A percentile compares a stretch with the other conserved stretches of the same genome.
These are phyloP conservation scores for Termitomyces sp. DNA, from an alignment of 768 basidiomycete genomes.

Conservation along the genomic window DNA sequence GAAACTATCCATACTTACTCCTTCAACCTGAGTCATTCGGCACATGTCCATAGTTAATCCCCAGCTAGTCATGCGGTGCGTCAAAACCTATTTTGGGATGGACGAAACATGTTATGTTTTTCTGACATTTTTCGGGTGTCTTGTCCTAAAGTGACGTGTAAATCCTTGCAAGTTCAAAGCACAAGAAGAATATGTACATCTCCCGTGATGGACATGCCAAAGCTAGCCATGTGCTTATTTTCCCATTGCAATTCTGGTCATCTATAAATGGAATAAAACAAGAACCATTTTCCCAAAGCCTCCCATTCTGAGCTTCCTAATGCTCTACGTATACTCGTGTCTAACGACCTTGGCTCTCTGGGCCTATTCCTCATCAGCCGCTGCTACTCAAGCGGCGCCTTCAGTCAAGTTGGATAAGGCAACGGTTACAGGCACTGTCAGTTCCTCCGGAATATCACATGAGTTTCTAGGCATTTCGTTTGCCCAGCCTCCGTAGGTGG, in stretches of 20 bases:
- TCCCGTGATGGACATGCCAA: constrained; percentile 2
- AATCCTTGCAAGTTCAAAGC: not conserved
- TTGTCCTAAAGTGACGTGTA: not conserved
- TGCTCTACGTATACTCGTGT: not conserved
- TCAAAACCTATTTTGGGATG: not conserved
- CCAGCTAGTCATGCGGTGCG: not conserved
- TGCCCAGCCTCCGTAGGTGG: constrained; percentile 42
- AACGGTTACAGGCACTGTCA: constrained; percentile 33
- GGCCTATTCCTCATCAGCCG: constrained; percentile 1
- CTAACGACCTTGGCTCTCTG: constrained; percentile 4
- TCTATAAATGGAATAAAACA: not conserved
- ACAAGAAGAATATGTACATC: not conserved
- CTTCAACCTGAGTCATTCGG: not conserved
- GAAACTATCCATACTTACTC: not conserved
- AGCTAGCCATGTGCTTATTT: not conserved
- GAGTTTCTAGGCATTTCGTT: constrained; percentile 48
- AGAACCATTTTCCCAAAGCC: too few relatives aligned
- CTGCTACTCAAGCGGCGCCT: constrained; percentile 15
- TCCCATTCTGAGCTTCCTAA: not conserved
- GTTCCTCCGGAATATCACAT: constrained; percentile 23
- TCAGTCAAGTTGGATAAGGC: constrained; percentile 37
- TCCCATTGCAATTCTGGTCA: not conserved
- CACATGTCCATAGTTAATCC: not conserved
- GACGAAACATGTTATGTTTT: not conserved
- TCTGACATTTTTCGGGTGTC: not conserved